A percentile compares a stretch with the other conserved stretches of the same genome.
phyloP scores from a whole-genome alignment of 257 asterid genomes.

The Solanum okadae region DNA sequence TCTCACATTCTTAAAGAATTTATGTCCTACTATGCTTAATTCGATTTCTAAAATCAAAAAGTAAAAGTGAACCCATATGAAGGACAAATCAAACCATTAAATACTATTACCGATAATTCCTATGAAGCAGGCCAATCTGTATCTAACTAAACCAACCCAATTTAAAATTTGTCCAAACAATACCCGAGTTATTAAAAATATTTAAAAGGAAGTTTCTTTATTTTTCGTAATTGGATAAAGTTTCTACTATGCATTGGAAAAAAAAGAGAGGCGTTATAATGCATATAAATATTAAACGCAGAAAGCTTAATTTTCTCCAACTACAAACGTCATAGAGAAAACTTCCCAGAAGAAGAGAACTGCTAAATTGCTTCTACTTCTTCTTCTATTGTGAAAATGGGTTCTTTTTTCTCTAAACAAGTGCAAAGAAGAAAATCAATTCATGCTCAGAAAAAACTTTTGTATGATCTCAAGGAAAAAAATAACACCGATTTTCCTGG shows the following conservation, averaged over 20 bases:
- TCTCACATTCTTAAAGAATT: no score
- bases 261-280: not conserved
- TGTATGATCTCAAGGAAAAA: slow-evolving; percentile 31
- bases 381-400: slow-evolving; percentile 34
- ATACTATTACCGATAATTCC: no score
- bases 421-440: slow-evolving; percentile 45
- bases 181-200: not conserved
- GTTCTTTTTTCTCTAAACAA: slow-evolving; percentile 49
- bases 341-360: not conserved
- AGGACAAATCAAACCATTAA: no score
- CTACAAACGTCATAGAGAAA: not conserved
- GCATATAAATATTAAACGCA: not conserved
- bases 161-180: not conserved
- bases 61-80: no score
- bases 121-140: no score
- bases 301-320: not conserved
- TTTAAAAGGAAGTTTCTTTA: not conserved
- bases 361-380: not conserved
- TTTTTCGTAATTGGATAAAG: not conserved
- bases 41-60: no score
- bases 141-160: not conserved
- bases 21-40: not conserved
- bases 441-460: slow-evolving; percentile 37
- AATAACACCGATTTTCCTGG: slow-evolving; percentile 50
- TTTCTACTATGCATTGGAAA: not conserved